Percentiles rank a stretch among this genome's conserved stretches.
phyloP scores from a whole-genome alignment of 441 rosid genomes.

The Breynia disticha region DNA sequence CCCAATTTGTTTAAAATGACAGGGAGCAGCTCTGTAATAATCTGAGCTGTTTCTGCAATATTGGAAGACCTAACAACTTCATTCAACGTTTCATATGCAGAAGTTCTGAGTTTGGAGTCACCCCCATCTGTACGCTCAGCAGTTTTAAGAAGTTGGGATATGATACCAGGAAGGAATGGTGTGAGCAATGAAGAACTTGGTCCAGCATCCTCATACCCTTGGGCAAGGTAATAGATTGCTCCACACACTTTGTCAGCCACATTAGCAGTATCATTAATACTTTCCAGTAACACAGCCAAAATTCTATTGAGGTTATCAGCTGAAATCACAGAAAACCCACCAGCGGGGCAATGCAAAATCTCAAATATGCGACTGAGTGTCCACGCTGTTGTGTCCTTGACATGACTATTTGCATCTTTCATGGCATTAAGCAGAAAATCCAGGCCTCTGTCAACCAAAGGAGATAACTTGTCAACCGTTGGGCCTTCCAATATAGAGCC shows the following conservation, averaged over 20 bases:
- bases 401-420: slow-evolving; percentile 76
- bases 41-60: slow-evolving; percentile 49
- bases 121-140: slow-evolving; percentile 69
- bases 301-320: slow-evolving; percentile 52
- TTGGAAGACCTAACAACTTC: slow-evolving; percentile 83
- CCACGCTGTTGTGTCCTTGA: slow-evolving; percentile 97
- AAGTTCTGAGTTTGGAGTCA: slow-evolving; percentile 71
- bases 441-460: slow-evolving; percentile 67
- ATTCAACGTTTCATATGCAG: slow-evolving; percentile 85
- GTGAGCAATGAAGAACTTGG: slow-evolving; percentile 53
- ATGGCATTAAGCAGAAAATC: slow-evolving; percentile 73
- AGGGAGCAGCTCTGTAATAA: slow-evolving; percentile 63
- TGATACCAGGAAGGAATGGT: slow-evolving; percentile 52
- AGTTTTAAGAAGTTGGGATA: slow-evolving; percentile 51
- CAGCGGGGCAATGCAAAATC: slow-evolving; percentile 70
- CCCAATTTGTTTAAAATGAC: slow-evolving; percentile 62
- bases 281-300: slow-evolving; percentile 57
- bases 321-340: slow-evolving; percentile 64
- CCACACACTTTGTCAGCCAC: slow-evolving; percentile 95
- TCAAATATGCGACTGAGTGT: slow-evolving; percentile 88
- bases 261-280: slow-evolving; percentile 77
- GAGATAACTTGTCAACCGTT: slow-evolving; percentile 58
- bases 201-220: slow-evolving; percentile 78
- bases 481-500: slow-evolving; percentile 97
- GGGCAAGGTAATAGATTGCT: slow-evolving; percentile 88